A percentile compares a stretch with the other conserved stretches of the same genome.
phyloP scores from a whole-genome alignment of 2,329 filamentous ascomycete species.

The Aspergillus persii region DNA sequence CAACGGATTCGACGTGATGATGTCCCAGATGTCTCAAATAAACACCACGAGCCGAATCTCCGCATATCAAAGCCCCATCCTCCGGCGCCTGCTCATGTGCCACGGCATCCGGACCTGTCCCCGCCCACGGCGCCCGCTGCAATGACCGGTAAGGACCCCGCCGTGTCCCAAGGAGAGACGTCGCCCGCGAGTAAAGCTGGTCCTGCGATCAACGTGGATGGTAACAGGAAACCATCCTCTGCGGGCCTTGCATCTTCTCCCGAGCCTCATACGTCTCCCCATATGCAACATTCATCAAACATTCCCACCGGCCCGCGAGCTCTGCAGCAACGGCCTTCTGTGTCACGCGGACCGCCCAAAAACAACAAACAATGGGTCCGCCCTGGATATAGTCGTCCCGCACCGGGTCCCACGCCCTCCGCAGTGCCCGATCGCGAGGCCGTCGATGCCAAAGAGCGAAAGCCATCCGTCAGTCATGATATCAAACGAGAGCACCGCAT shows the following conservation, averaged over 20 bases:
- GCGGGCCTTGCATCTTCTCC: conserved; percentile 29
- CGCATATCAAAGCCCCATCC: conserved; percentile 23
- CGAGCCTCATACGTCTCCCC: conserved; percentile 37
- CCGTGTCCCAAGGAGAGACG: conserved; percentile 18
- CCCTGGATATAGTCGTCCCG: conserved; percentile 32
- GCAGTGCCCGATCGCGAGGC: conserved; percentile 31
- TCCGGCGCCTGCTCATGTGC: conserved; percentile 13
- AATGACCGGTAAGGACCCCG: conserved; percentile 29
- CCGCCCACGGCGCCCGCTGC: conserved; percentile 39
- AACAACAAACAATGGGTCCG: conserved; percentile 41
- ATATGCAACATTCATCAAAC: conserved; percentile 30
- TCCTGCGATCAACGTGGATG: conserved; percentile 21
- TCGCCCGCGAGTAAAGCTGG: conserved; percentile 18
- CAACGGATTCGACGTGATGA: conserved; percentile 25
- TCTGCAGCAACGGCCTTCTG: conserved; percentile 33
- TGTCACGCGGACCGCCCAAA: conserved; percentile 33
- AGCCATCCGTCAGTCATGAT: conserved; percentile 19
- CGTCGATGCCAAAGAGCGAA: conserved; percentile 28
- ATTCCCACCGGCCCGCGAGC: conserved; percentile 45
- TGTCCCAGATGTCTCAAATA: conserved; percentile 21
- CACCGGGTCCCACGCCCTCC: conserved; percentile 16
- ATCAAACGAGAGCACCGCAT: conserved; percentile 13
- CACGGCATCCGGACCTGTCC: conserved; percentile 29
- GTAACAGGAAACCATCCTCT: conserved; percentile 24
- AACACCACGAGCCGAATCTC: conserved; percentile 23